Percentiles rank a stretch among this genome's conserved stretches.
Evolutionary conservation across 768 basidiomycete species (phyloP).

Genomic region (Tylopilus felleus): DNA sequence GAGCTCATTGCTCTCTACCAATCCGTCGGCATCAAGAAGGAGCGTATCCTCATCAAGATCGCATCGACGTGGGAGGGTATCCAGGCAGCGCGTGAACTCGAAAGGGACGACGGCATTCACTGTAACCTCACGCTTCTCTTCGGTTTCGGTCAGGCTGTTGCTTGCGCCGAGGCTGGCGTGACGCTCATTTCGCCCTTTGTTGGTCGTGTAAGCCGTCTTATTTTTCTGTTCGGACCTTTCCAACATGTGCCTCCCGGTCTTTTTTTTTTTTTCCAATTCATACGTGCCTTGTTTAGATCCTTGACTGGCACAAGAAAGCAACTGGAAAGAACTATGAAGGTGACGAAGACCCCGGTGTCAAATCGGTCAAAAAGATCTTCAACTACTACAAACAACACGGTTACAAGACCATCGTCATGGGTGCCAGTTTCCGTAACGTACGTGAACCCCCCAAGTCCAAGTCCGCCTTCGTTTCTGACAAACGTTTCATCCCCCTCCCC

Average conservation of each 20-base stretch:
- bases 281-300: constrained; percentile 55
- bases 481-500: not conserved
- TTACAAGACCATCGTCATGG: constrained; percentile 99
- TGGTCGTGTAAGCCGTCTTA: constrained; percentile 67
- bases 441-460: constrained; percentile 26
- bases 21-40: constrained; percentile 88
- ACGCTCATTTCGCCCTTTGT: constrained; percentile 99
- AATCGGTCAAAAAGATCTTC: constrained; percentile 95
- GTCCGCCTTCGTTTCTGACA: not conserved
- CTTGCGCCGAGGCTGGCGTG: constrained; percentile 96
- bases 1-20: constrained; percentile 93
- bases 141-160: constrained; percentile 98
- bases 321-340: constrained; percentile 87
- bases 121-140: constrained; percentile 99
- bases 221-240: constrained; percentile 9
- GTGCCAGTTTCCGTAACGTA: constrained; percentile 98
- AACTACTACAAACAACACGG: constrained; percentile 99
- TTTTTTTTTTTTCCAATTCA: constrained; percentile 4
- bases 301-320: constrained; percentile 98
- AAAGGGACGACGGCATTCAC: constrained; percentile 90
- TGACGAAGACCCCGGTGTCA: constrained; percentile 92
- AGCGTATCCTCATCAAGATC: constrained; percentile 98
- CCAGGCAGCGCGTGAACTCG: constrained; percentile 95
- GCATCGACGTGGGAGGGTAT: constrained; percentile 99
- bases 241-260: constrained; percentile 10